Evolutionary conservation across 2,329 filamentous ascomycete species (phyloP), one percentile per base, ranked within the genome.

Genomic region (Monilinia vaccinii-corymbosi): DNA sequence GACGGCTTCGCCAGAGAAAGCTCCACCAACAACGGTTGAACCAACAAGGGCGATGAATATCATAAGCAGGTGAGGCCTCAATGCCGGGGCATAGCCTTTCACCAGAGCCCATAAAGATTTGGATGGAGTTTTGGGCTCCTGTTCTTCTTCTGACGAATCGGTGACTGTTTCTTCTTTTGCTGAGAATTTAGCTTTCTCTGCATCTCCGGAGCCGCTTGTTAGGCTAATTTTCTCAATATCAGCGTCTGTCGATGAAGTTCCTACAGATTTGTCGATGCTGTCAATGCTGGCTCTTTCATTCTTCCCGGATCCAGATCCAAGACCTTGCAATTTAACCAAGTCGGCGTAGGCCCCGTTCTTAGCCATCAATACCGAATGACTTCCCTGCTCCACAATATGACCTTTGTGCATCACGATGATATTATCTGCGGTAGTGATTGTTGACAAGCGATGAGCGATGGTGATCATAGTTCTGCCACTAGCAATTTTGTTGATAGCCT

Each of bases 401-500:
- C 90, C 90, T 61, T 85, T 81, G 62, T 89, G 83, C 13, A 95
- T 77, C 9, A 94, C 89, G 49, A 94, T 77, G 62, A 95, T 95
- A 67, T 91, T 87, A 71, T 95, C 88, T 3, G 90, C 90, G 59
- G 89, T 93, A 90, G 87, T 91, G 66, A 95, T 92, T 1, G 91
- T 96, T 38, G 89, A 93, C 21, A 96, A 77, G 56, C 91, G 87
- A 73, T 96, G 91, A 44, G 51, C 51, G 44, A 97, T 97, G 47
- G 97, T 91, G 62, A 97, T 82, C 75, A 96, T 85, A 0, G 93
- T 97, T 48, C 93, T 87, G 50, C 90, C 91, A 65, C 86, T 80
- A 13, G 89, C 87, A 52, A 97, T 83, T 18, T 82, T 89, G 59
- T 87, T 85, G 32, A 97, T 82, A 28, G 91, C 91, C 58, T 86